Conservation (phyloP, 1,284 basidiomycete species). For the Moesziomyces aphidis region DNA sequence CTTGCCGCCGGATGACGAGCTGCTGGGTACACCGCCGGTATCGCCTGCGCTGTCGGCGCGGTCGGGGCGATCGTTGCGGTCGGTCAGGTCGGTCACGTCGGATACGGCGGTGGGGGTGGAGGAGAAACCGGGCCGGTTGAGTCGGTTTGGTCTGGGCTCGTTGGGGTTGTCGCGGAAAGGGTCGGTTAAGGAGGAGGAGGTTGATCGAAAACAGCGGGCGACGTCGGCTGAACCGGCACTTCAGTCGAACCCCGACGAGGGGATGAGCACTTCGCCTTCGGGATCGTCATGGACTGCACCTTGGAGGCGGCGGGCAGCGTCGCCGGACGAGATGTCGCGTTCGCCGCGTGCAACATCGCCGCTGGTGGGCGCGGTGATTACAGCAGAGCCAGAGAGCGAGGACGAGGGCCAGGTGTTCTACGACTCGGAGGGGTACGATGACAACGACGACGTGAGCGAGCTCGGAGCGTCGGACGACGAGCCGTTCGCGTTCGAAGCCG, state of each 20-base stretch:
- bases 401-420: constrained; percentile 51
- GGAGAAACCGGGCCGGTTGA: constrained; percentile 33
- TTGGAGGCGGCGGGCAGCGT: constrained; percentile 48
- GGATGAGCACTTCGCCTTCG: constrained; percentile 3
- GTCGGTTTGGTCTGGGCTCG: constrained; percentile 53
- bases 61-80: constrained; percentile 73
- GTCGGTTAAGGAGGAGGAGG: neutral
- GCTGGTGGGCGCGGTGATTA: constrained; percentile 50
- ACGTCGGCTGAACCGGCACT: constrained; percentile 30
- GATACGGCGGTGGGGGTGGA: constrained; percentile 15
- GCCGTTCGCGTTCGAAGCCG: neutral
- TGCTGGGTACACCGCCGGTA: constrained; percentile 77
- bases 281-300: constrained; percentile 42
- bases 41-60: constrained; percentile 92
- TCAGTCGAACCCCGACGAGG: neutral
- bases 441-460: constrained; percentile 34
- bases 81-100: constrained; percentile 35
- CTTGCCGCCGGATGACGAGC: constrained; percentile 77
- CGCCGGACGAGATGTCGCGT: constrained; percentile 14
- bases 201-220: constrained; percentile 6
- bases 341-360: constrained; percentile 38
- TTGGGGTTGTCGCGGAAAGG: constrained; percentile 32
- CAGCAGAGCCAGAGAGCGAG: constrained; percentile 41
- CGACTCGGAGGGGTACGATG: constrained; percentile 27
- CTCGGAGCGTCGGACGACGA: neutral